Base-by-base conservation (phyloP, 768 basidiomycete species). In the Amanita molliuscula region DNA sequence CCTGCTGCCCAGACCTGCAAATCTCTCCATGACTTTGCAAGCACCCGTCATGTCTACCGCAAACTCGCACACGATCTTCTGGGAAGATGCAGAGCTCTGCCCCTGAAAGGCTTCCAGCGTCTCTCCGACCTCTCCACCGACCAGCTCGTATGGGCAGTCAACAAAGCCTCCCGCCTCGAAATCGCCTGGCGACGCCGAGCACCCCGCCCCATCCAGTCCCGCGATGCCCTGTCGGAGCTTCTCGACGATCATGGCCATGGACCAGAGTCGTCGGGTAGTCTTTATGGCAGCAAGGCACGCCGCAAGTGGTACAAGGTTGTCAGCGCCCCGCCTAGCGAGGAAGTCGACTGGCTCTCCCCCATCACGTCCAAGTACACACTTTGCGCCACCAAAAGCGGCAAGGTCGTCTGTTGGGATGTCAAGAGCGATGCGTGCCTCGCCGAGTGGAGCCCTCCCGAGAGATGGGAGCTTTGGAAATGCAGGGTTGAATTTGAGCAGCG, bases 391-490 rank as follows among this genome's bases (percentile, higher is more conserved):
- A 84, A 84, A 65, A 79, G 76, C 44, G 84, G 84, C 4, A 81
- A 81, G 56, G 81, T 87, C 16, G 78, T 86, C 13, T 86, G 84
- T 55, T 86, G 84, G 84, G 82, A 87, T 51, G 77, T 86, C 11
- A 76, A 77, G 46, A 69, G 71, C 3, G 79, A 85, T 44, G 59
- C 62, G 13, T 78, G 77, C 53, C 68, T 85, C 3, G 82, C 81
- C 0, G 79, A 84, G 51, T 87, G 84, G 84, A 76, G 78, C 45
- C 82, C 82, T 1, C 72, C 71, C 1, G 68, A 70, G 18, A 58
- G 70, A 15, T 86, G 84, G 83, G 82, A 84, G 56, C 58, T 87
- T 4, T 86, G 84, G 84, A 87, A 87, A 57, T 86, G 84, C 55
- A 66, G 84, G 7, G 83, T 87, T 15, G 84, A 85, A 58, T 86